phyloP scores from a whole-genome alignment of 768 basidiomycete genomes.

The Boletus subparvulus region DNA sequence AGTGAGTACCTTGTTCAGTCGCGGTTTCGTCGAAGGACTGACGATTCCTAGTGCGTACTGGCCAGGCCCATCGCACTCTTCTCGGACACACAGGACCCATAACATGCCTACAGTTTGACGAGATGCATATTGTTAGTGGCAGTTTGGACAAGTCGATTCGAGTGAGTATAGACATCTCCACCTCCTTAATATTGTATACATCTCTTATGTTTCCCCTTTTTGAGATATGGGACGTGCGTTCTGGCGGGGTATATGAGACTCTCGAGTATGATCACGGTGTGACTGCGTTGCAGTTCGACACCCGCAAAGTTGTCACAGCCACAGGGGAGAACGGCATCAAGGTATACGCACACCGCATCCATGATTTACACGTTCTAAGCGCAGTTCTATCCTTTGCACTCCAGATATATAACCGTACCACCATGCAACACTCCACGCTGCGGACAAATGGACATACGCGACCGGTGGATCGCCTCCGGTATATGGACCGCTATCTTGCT shows the following conservation, averaged over 20 bases:
- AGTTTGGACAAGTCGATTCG: conserved; percentile 91
- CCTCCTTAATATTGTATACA: background rate
- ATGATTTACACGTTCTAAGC: background rate
- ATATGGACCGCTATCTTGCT: conserved; percentile 94
- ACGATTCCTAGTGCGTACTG: conserved; percentile 81
- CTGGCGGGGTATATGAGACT: conserved; percentile 83
- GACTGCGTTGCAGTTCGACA: conserved; percentile 91
- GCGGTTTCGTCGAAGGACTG: background rate
- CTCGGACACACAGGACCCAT: conserved; percentile 92
- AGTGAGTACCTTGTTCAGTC: conserved; percentile 53
- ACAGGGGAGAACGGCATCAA: conserved; percentile 92
- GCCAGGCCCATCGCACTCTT: conserved; percentile 91
- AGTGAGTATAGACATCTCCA: conserved; percentile 43
- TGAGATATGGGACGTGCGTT: conserved; percentile 96
- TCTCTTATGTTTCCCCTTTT: conserved; percentile 1
- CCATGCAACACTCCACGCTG: conserved; percentile 81
- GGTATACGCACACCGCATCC: conserved; percentile 41
- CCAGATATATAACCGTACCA: conserved; percentile 93
- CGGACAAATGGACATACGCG: conserved; percentile 90
- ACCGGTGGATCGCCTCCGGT: conserved; percentile 84
- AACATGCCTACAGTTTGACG: conserved; percentile 95
- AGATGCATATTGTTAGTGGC: conserved; percentile 89
- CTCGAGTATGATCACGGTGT: conserved; percentile 89
- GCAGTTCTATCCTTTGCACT: background rate
- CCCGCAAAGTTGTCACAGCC: conserved; percentile 88